phyloP scores from a whole-genome alignment of 208 protist species.

The Leishmania mexicana region DNA sequence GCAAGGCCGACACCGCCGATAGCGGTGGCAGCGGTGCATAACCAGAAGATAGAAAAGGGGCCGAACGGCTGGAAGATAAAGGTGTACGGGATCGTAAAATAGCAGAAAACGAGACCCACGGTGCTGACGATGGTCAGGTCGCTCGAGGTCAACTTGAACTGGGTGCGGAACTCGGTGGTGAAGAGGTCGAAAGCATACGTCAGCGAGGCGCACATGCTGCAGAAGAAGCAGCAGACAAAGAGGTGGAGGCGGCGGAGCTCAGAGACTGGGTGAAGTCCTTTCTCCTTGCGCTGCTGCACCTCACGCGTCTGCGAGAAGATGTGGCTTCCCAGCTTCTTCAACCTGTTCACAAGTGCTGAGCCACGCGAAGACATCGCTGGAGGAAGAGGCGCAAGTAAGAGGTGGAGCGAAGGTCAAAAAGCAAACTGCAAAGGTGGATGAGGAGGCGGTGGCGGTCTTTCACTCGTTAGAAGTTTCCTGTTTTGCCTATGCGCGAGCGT shows the following conservation, averaged over 20 bases:
- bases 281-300: constrained; percentile 36
- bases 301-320: constrained; percentile 47
- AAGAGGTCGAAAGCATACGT: constrained; percentile 77
- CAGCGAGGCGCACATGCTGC: constrained; percentile 63
- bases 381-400: not conserved
- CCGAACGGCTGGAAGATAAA: constrained; percentile 61
- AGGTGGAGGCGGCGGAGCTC: constrained; percentile 63
- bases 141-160: constrained; percentile 46
- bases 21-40: constrained; percentile 33
- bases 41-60: constrained; percentile 44
- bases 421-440: not conserved
- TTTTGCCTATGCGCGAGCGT: not conserved
- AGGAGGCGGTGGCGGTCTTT: not conserved
- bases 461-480: not conserved
- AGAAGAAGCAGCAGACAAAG: constrained; percentile 71
- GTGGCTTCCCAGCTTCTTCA: constrained; percentile 3
- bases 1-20: constrained; percentile 48
- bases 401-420: not conserved
- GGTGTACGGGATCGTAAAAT: constrained; percentile 68
- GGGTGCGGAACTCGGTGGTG: constrained; percentile 39
- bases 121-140: constrained; percentile 76
- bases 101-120: constrained; percentile 74
- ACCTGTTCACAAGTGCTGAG: not conserved
- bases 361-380: constrained; percentile 3
- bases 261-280: constrained; percentile 45